These are phyloP conservation scores for Taphrina wiesneri DNA, from an alignment of 1,139 yeast genomes.

Conservation along the genomic window DNA sequence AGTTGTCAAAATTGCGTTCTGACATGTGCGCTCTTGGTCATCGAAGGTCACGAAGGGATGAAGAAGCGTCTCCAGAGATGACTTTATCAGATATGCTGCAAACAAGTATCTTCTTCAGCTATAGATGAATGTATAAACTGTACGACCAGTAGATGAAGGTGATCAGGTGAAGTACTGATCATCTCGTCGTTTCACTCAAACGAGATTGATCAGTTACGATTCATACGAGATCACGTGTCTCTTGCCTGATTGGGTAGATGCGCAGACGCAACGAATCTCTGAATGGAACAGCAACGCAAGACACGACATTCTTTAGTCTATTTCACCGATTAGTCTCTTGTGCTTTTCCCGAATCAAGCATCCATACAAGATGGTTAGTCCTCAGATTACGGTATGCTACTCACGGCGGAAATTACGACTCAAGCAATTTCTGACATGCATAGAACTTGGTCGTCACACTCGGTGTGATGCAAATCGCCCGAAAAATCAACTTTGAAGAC, in stretches of 20 bases:
- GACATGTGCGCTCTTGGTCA: not conserved
- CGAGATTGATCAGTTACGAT: not conserved
- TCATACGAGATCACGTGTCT: not conserved
- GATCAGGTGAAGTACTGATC: not conserved
- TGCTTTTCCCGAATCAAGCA: not conserved
- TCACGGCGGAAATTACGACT: not conserved
- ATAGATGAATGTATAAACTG: too few relatives aligned
- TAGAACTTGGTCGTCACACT: constrained; percentile 82
- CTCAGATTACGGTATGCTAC: constrained; percentile 19
- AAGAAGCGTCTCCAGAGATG: too few relatives aligned
- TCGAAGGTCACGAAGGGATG: too few relatives aligned
- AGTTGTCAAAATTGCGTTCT: not conserved
- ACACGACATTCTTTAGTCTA: not conserved
- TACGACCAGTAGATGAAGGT: too few relatives aligned
- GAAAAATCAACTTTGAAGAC: constrained; percentile 85
- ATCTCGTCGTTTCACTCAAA: not conserved
- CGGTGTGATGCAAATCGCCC: constrained; percentile 94
- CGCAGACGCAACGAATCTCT: not conserved
- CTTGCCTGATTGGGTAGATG: not conserved
- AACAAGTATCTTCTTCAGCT: too few relatives aligned
- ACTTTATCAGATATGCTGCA: too few relatives aligned
- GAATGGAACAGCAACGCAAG: constrained; percentile 4
- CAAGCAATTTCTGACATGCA: constrained; percentile 5
- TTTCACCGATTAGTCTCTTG: not conserved
- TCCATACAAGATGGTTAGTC: constrained; percentile 12